phyloP scores from a whole-genome alignment of 164 flowering plant genomes.

The Vitis rotundifolia region DNA sequence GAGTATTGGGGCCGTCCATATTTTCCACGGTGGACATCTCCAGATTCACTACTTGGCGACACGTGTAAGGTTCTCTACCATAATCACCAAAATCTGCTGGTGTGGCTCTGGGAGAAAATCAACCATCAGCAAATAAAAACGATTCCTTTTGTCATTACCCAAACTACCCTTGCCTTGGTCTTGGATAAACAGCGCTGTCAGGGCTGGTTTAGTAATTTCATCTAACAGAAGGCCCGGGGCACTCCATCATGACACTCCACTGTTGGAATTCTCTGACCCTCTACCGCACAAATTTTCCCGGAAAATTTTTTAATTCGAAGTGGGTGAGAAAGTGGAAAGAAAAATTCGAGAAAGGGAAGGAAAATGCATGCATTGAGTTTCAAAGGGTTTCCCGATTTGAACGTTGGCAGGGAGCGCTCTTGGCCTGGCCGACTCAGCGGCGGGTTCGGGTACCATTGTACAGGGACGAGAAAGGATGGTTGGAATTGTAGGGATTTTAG shows the following conservation, averaged over 20 bases:
- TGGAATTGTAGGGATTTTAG: slow-evolving; percentile 4
- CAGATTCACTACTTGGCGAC: neutral
- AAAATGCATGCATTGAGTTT: slow-evolving; percentile 52
- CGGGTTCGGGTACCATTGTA: slow-evolving; percentile 9
- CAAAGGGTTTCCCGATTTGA: slow-evolving; percentile 36
- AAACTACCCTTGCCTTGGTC: too few relatives aligned
- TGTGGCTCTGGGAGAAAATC: too few relatives aligned
- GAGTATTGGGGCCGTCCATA: too few relatives aligned
- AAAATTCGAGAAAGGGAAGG: neutral
- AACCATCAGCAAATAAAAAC: too few relatives aligned
- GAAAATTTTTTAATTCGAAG: neutral
- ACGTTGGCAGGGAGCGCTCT: slow-evolving; percentile 17
- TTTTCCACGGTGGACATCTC: too few relatives aligned
- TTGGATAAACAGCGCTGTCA: too few relatives aligned
- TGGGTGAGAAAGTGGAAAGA: slow-evolving; percentile 1
- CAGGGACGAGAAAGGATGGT: slow-evolving; percentile 16
- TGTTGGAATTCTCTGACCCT: neutral
- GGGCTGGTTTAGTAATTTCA: slow-evolving; percentile 1
- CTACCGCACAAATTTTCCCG: neutral
- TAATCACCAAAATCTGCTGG: too few relatives aligned
- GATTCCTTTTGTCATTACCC: too few relatives aligned
- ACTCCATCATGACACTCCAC: neutral
- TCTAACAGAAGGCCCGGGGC: neutral
- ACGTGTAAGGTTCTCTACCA: too few relatives aligned
- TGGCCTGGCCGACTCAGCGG: slow-evolving; percentile 7